These are phyloP conservation scores for Tuber magnatum DNA, from an alignment of 495 filamentous ascomycete genomes.

Conservation along the genomic window DNA sequence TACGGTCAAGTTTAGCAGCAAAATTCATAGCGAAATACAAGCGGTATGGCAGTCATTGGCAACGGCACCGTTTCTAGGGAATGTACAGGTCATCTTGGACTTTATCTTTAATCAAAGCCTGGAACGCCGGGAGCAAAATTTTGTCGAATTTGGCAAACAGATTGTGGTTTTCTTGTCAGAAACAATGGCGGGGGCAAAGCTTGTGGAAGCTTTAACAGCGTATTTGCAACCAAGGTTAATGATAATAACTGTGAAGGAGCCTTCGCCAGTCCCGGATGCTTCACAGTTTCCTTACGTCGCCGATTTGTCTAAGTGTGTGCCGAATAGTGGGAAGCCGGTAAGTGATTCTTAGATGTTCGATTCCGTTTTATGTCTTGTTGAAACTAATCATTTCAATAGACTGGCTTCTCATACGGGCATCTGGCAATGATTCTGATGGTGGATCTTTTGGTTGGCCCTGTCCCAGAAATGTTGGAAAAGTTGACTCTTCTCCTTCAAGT, in stretches of 20 bases:
- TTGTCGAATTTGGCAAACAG: slow-evolving; percentile 95
- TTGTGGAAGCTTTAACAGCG: slow-evolving; percentile 72
- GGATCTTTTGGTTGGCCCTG: slow-evolving; percentile 89
- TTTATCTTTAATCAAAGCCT: slow-evolving; percentile 91
- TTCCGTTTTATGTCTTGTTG: slow-evolving; percentile 22
- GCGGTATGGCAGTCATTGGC: slow-evolving; percentile 95
- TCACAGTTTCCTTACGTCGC: slow-evolving; percentile 77
- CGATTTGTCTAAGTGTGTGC: slow-evolving; percentile 69
- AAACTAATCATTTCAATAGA: slow-evolving; percentile 40
- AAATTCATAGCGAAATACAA: slow-evolving; percentile 91
- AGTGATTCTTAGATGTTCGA: slow-evolving; percentile 16
- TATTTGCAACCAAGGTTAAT: slow-evolving; percentile 49
- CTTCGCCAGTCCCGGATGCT: slow-evolving; percentile 66
- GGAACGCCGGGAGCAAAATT: slow-evolving; percentile 90
- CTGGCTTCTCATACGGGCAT: slow-evolving; percentile 84
- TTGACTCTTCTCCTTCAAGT: slow-evolving; percentile 83
- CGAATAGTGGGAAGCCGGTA: slow-evolving; percentile 79
- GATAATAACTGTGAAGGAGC: slow-evolving; percentile 54
- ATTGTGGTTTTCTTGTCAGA: slow-evolving; percentile 91
- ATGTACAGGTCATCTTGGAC: slow-evolving; percentile 86
- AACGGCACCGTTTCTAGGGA: slow-evolving; percentile 87
- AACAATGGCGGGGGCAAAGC: slow-evolving; percentile 81
- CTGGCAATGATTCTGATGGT: slow-evolving; percentile 89
- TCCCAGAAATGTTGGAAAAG: slow-evolving; percentile 66
- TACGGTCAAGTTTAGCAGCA: slow-evolving; percentile 80